These are phyloP conservation scores for Podaxis carcinomalis DNA, from an alignment of 768 basidiomycete species.

Conservation along the genomic window DNA sequence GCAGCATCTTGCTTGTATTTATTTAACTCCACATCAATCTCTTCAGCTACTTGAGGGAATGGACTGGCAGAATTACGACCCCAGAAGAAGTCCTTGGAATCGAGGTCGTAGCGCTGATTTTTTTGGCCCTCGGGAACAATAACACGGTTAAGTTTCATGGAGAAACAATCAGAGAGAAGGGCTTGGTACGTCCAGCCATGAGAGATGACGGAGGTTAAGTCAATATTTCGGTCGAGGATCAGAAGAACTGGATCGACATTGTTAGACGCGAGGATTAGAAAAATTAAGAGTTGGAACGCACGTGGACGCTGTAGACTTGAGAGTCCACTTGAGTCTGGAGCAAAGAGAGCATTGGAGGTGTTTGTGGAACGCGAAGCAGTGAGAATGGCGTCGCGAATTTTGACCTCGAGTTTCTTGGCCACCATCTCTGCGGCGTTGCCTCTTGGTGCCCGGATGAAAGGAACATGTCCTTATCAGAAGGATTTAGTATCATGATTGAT, in stretches of 20 bases:
- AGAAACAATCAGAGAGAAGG: conserved; percentile 93
- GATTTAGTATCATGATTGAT: background rate
- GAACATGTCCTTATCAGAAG: conserved; percentile 66
- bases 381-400: conserved; percentile 82
- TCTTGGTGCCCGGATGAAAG: conserved; percentile 89
- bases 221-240: conserved; percentile 91
- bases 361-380: conserved; percentile 59
- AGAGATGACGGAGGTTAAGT: conserved; percentile 87
- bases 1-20: conserved; percentile 95
- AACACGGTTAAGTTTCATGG: conserved; percentile 95
- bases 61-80: conserved; percentile 92
- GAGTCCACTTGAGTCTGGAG: conserved; percentile 77
- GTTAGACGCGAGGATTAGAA: background rate
- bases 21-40: conserved; percentile 89
- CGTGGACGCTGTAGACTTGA: conserved; percentile 86
- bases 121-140: conserved; percentile 67
- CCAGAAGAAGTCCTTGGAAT: conserved; percentile 99
- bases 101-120: conserved; percentile 89
- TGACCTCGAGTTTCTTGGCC: conserved; percentile 91
- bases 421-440: conserved; percentile 99
- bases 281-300: conserved; percentile 31
- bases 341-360: conserved; percentile 59
- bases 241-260: conserved; percentile 65
- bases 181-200: conserved; percentile 99
- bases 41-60: conserved; percentile 98